Percentiles rank a stretch among this genome's conserved stretches.
These are phyloP conservation scores for Pharnaceum exiguum DNA, from an alignment of 148 eudicot species.

Conservation along the genomic window DNA sequence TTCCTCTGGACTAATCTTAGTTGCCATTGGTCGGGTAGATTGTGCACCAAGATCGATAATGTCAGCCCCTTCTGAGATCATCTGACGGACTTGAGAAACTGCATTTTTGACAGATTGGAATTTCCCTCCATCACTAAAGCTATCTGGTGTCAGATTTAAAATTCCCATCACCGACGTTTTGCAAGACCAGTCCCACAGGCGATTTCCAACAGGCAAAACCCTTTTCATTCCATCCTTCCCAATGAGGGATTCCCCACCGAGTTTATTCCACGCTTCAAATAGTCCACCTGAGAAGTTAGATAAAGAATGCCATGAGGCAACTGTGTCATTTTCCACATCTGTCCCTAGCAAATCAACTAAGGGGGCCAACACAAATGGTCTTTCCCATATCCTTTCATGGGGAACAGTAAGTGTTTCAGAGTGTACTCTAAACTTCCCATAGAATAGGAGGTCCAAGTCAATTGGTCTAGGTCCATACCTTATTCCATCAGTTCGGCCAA, in stretches of 20 bases:
- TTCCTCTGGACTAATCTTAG: conserved; percentile 59
- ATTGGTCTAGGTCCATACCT: conserved; percentile 90
- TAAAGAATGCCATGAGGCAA: conserved; percentile 61
- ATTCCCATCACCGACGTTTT: conserved; percentile 83
- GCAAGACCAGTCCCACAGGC: conserved; percentile 69
- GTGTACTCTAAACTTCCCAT: conserved; percentile 50
- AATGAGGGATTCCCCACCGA: conserved; percentile 76
- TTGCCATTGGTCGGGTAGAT: conserved; percentile 87
- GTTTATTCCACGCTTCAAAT: conserved; percentile 81
- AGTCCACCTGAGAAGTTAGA: conserved; percentile 53
- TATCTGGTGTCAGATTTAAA: conserved; percentile 89
- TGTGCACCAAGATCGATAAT: conserved; percentile 94
- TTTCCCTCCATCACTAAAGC: conserved; percentile 92
- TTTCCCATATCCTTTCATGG: conserved; percentile 92
- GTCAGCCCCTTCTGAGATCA: conserved; percentile 82
- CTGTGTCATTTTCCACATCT: conserved; percentile 48
- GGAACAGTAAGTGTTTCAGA: conserved; percentile 71
- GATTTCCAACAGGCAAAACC: conserved; percentile 70
- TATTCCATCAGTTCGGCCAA: conserved; percentile 82
- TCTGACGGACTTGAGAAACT: conserved; percentile 44
- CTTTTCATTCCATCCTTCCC: conserved; percentile 83
- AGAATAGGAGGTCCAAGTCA: conserved; percentile 82
- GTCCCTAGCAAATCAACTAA: conserved; percentile 67
- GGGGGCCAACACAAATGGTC: conserved; percentile 94
- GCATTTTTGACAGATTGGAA: conserved; percentile 57